Base-by-base conservation (phyloP, 2,329 filamentous ascomycete genomes). In the Arthrobotrys sphaeroides region DNA sequence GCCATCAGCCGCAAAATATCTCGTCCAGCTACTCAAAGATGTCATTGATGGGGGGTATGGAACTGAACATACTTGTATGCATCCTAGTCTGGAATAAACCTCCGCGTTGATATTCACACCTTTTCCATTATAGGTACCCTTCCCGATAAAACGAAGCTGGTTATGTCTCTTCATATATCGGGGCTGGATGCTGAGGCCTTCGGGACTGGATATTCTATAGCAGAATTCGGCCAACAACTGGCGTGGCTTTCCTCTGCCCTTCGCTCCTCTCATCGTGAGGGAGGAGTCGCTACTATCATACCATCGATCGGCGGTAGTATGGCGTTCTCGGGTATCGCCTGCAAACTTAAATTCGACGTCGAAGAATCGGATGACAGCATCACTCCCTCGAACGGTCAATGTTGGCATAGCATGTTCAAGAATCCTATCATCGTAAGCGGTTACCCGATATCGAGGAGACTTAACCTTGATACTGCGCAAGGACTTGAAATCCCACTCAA, bases 151-250 rank as follows among this genome's bases (percentile, higher is more conserved):
- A 68, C 40, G 0, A 51, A 13, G 5, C 18, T 62, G 9, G 49
- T 12, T 5, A 42, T 40, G 26, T 38, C 22, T 3, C 20, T 60
- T 1, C 47, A 38, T 26, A 24, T 10, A 51, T 51, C 61, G 16
- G 40, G 47, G 9, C 31, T 78, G 9, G 42, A 61, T 0, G 53
- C 66, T 24, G 36, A 73, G 13, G 67, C 57, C 33, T 0, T 28
- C 0, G 78, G 77, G 1, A 70, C 53, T 0, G 61, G 9, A 24
- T 33, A 69, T 40, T 77, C 70, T 6, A 47, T 83, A 13, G 79
- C 79, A n/a, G 82, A 83, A 66, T 69, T 82, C 45, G 82, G 80
- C 5, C 78, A 83, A 70, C 80, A 82, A 65, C 49, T 83, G 40
- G 80, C 81, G 13, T 83, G 82, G 82, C 75, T 83, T 5, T 79